Conservation (phyloP, 192 early-diverging fungal genomes). For the Gorgonomyces haynaldii region DNA sequence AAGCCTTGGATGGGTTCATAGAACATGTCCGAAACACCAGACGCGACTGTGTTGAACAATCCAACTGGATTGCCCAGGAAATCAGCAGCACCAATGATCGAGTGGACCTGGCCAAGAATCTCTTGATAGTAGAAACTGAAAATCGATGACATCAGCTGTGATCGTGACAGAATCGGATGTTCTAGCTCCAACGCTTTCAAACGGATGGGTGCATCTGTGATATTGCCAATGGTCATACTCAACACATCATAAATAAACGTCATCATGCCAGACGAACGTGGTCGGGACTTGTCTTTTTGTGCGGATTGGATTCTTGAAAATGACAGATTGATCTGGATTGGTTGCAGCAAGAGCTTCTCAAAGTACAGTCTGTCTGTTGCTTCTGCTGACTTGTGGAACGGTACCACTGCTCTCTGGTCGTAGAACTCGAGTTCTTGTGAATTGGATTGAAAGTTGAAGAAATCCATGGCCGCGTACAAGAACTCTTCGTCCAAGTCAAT, state of each 20-base stretch:
- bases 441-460: constrained; percentile 57
- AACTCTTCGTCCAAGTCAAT: constrained; percentile 93
- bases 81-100: constrained; percentile 89
- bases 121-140: constrained; percentile 82
- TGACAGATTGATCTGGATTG: constrained; percentile 91
- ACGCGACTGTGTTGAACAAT: constrained; percentile 87
- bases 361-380: constrained; percentile 76
- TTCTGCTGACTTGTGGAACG: constrained; percentile 57
- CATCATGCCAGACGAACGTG: constrained; percentile 20
- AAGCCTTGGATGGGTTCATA: constrained; percentile 97
- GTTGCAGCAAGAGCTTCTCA: constrained; percentile 87
- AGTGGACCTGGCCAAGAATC: constrained; percentile 66
- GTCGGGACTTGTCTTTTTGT: constrained; percentile 47
- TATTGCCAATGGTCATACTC: constrained; percentile 95
- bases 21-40: constrained; percentile 90
- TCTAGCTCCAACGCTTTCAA: constrained; percentile 76
- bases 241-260: constrained; percentile 53
- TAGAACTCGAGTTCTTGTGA: background rate
- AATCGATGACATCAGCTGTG: constrained; percentile 66
- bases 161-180: constrained; percentile 72
- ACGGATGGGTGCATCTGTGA: constrained; percentile 83
- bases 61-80: constrained; percentile 97
- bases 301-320: constrained; percentile 72
- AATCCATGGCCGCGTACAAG: constrained; percentile 72
- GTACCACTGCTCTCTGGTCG: constrained; percentile 43